Evolutionary conservation across 306 rosid species (phyloP).

Genomic region (Spatholobus suberectus): DNA sequence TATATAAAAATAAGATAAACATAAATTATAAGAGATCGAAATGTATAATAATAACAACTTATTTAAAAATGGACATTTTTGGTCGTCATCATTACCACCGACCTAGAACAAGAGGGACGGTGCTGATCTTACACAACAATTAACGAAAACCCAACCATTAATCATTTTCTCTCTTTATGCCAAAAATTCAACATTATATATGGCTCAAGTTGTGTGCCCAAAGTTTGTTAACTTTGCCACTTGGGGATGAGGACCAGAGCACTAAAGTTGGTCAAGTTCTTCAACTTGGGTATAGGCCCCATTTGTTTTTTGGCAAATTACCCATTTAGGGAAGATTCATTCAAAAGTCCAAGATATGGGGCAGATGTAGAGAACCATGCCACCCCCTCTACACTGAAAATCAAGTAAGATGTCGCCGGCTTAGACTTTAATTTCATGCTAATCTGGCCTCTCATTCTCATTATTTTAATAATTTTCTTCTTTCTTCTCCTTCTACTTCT

Average conservation of each 20-base stretch:
- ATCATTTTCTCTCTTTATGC: background rate
- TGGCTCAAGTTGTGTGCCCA: background rate
- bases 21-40: too few relatives aligned
- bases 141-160: too few relatives aligned
- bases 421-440: conserved; percentile 5
- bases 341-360: conserved; percentile 27
- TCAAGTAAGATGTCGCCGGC: background rate
- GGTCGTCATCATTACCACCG: too few relatives aligned
- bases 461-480: background rate
- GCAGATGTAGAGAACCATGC: background rate
- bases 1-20: too few relatives aligned
- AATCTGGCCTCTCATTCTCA: background rate
- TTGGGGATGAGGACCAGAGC: background rate
- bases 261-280: background rate
- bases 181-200: background rate
- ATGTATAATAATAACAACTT: too few relatives aligned
- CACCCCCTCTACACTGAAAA: background rate
- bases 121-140: too few relatives aligned
- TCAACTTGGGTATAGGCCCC: background rate
- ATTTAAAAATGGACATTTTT: too few relatives aligned
- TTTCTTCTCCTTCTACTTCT: background rate
- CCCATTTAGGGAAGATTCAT: background rate
- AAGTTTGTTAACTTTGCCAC: background rate
- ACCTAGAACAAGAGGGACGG: too few relatives aligned
- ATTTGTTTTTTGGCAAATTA: background rate